Conservation (phyloP, 1,284 basidiomycete genomes). For the Calocybe gambosa region DNA sequence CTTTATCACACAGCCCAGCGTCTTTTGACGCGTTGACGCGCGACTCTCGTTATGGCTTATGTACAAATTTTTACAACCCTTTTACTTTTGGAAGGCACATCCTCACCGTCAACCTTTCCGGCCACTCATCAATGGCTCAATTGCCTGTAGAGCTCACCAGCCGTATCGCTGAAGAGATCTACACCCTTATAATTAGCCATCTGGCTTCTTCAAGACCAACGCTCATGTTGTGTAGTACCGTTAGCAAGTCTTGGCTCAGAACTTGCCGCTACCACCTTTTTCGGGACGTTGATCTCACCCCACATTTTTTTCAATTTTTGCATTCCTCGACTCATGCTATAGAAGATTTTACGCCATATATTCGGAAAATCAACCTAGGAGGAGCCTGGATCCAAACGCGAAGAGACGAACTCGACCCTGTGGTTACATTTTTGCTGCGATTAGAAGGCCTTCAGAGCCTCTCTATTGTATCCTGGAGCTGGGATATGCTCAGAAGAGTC, state of each 20-base stretch:
- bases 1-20: too few species aligned
- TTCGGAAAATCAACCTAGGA: conserved; percentile 23
- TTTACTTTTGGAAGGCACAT: too few species aligned
- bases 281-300: conserved; percentile 18
- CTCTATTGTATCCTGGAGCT: conserved; percentile 22
- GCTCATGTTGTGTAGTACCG: conserved; percentile 21
- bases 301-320: conserved; percentile 21
- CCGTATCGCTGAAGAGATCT: conserved; percentile 22
- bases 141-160: conserved; percentile 12
- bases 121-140: neutral
- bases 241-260: conserved; percentile 24
- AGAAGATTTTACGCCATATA: conserved; percentile 21
- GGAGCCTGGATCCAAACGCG: conserved; percentile 19
- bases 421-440: conserved; percentile 16
- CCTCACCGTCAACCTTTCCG: too few species aligned
- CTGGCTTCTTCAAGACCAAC: conserved; percentile 14
- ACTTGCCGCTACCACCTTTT: conserved; percentile 24
- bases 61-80: too few species aligned
- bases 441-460: conserved; percentile 20
- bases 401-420: conserved; percentile 16
- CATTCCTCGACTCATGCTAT: conserved; percentile 20
- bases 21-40: too few species aligned
- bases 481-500: conserved; percentile 16
- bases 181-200: conserved; percentile 20
- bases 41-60: too few species aligned